These are phyloP conservation scores for Yamadazyma sp. DNA, from an alignment of 805 yeast species.

Conservation along the genomic window DNA sequence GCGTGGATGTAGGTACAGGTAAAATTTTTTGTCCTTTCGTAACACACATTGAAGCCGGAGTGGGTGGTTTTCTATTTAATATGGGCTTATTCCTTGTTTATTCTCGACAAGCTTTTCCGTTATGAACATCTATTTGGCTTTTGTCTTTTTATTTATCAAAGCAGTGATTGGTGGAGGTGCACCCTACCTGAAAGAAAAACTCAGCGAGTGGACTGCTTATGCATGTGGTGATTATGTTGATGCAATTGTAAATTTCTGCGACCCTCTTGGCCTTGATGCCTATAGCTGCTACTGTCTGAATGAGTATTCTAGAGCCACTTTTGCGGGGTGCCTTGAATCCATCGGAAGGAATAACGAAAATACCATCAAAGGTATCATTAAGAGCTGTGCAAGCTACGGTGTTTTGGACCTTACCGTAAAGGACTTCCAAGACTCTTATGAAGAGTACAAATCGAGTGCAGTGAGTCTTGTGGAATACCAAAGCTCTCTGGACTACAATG, in stretches of 20 bases:
- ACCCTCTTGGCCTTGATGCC: neutral
- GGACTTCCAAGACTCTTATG: constrained; percentile 15
- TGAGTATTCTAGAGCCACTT: constrained; percentile 28
- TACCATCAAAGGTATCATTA: constrained; percentile 12
- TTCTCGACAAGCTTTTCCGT: too few species aligned
- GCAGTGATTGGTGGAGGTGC: constrained; percentile 1
- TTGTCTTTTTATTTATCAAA: neutral
- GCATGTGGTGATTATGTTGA: constrained; percentile 3
- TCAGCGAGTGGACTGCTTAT: constrained; percentile 1
- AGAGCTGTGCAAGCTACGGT: constrained; percentile 21
- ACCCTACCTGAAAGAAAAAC: neutral
- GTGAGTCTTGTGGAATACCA: constrained; percentile 18
- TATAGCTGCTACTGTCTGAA: constrained; percentile 26
- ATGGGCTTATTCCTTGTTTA: too few species aligned
- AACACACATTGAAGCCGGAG: too few species aligned
- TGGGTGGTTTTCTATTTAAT: too few species aligned
- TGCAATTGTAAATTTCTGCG: constrained; percentile 12
- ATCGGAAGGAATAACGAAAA: constrained; percentile 11
- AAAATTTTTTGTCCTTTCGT: too few species aligned
- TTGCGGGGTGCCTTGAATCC: constrained; percentile 27
- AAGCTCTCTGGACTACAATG: constrained; percentile 19
- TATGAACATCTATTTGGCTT: neutral
- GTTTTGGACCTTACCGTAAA: constrained; percentile 23
- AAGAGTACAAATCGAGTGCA: constrained; percentile 18
- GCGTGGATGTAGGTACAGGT: too few species aligned